Conservation (phyloP, 1,284 basidiomycete genomes). For the Ustilago hordei region DNA sequence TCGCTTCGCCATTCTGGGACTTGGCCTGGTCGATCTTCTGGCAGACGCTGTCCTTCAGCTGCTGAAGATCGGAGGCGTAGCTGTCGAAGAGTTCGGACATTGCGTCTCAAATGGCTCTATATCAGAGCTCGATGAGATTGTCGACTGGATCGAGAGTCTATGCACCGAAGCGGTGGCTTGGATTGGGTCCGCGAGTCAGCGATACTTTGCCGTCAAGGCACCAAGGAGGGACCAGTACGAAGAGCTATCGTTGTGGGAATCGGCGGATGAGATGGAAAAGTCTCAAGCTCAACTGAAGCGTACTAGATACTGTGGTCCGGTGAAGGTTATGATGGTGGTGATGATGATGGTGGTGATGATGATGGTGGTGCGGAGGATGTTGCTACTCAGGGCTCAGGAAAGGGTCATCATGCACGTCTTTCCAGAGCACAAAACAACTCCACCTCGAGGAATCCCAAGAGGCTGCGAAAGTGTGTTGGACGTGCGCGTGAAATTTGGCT, state of each 20-base stretch:
- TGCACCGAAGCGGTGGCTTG: not conserved
- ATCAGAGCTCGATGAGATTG: not conserved
- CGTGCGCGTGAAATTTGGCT: conserved; percentile 3
- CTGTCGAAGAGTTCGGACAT: conserved; percentile 69
- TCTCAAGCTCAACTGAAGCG: too few species aligned
- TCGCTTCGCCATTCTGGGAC: conserved; percentile 75
- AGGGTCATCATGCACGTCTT: conserved; percentile 15
- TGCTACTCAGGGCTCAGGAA: not conserved
- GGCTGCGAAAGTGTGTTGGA: not conserved
- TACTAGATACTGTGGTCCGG: too few species aligned
- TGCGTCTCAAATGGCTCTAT: not conserved
- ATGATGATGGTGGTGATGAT: not conserved
- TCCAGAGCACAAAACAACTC: not conserved
- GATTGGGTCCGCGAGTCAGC: not conserved
- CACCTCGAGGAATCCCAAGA: not conserved
- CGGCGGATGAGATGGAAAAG: too few species aligned
- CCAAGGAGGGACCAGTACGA: not conserved
- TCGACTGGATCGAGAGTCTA: not conserved
- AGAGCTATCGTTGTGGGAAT: too few species aligned
- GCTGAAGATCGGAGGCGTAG: conserved; percentile 65
- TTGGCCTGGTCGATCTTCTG: conserved; percentile 49
- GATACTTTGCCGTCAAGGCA: not conserved
- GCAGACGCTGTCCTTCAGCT: conserved; percentile 57
- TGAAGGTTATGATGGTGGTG: not conserved
- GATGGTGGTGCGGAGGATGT: not conserved